phyloP scores from a whole-genome alignment of 2,329 filamentous ascomycete species.

The Aureobasidium musti region DNA sequence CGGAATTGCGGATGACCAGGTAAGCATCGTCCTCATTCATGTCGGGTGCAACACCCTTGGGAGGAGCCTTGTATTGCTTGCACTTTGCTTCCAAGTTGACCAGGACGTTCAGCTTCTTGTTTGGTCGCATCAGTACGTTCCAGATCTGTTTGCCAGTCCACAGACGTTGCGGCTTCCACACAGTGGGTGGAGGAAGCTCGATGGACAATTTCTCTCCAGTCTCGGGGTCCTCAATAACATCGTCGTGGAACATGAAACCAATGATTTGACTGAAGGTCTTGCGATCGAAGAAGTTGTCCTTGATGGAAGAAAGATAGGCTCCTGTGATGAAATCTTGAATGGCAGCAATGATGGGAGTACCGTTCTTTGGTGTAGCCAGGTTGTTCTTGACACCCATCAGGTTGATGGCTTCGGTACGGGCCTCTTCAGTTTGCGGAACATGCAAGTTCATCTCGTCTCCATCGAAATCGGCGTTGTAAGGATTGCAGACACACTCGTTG shows the following conservation, averaged over 20 bases:
- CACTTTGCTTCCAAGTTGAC: conserved; percentile 94
- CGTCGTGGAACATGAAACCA: conserved; percentile 87
- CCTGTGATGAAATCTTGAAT: conserved; percentile 99
- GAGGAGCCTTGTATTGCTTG: conserved; percentile 70
- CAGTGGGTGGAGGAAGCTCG: conserved; percentile 82
- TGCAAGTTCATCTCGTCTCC: conserved; percentile 99
- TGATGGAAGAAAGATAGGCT: conserved; percentile 85
- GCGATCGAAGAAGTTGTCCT: conserved; percentile 89
- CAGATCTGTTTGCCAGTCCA: conserved; percentile 99
- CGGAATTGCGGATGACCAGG: conserved; percentile 91
- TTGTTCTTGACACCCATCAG: conserved; percentile 99
- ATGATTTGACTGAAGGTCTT: conserved; percentile 87
- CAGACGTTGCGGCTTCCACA: conserved; percentile 79
- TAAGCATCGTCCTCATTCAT: conserved; percentile 75
- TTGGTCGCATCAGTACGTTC: conserved; percentile 86
- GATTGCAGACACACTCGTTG: conserved; percentile 97
- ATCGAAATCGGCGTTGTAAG: conserved; percentile 99
- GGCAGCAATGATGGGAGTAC: conserved; percentile 96
- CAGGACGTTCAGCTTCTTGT: conserved; percentile 75
- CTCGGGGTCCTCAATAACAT: conserved; percentile 52
- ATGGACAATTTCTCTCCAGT: conserved; percentile 61
- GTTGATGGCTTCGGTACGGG: conserved; percentile 89
- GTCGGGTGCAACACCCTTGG: conserved; percentile 68
- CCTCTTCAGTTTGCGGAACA: conserved; percentile 96
- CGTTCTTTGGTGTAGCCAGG: conserved; percentile 92